A percentile compares a stretch with the other conserved stretches of the same genome.
These are phyloP conservation scores for Pseudovirgaria hyperparasitica DNA, from an alignment of 2,329 filamentous ascomycete species.

Conservation along the genomic window DNA sequence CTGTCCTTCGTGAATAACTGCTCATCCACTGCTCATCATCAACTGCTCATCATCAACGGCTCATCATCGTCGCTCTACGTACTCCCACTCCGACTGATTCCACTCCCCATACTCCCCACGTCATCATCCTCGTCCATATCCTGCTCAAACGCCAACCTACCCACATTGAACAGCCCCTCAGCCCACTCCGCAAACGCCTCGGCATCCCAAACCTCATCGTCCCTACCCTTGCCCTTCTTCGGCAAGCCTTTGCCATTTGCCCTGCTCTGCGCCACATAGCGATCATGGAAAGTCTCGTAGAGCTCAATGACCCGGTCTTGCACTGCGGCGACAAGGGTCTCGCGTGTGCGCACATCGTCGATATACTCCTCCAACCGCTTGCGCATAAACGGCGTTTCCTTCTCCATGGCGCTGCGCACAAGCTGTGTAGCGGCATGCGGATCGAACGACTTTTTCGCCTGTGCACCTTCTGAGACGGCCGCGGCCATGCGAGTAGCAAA, in stretches of 20 bases:
- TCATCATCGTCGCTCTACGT: too few species aligned
- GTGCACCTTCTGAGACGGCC: constrained; percentile 18
- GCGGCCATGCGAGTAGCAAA: constrained; percentile 46
- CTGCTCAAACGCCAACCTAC: constrained; percentile 22
- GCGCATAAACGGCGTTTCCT: constrained; percentile 43
- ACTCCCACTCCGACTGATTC: constrained; percentile 2
- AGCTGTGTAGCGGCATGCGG: constrained; percentile 17
- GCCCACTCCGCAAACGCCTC: constrained; percentile 53
- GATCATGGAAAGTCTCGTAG: constrained; percentile 49
- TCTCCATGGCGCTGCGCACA: constrained; percentile 42
- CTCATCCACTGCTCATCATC: too few species aligned
- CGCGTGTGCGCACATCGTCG: constrained; percentile 50
- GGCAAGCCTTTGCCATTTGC: constrained; percentile 14
- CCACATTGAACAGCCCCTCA: constrained; percentile 45
- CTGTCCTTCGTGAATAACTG: too few species aligned
- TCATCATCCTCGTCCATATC: constrained; percentile 17
- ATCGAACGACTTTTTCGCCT: constrained; percentile 11
- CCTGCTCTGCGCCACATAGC: constrained; percentile 23
- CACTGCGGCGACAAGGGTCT: constrained; percentile 54
- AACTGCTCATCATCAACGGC: too few species aligned
- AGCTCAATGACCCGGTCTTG: constrained; percentile 49
- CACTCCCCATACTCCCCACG: constrained; percentile 11
- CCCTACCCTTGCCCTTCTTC: constrained; percentile 45
- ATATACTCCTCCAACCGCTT: constrained; percentile 48
- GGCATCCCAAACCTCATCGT: constrained; percentile 51